Percentiles rank a stretch among this genome's conserved stretches.
These are phyloP conservation scores for Parachlorella kessleri DNA, from an alignment of 139 green algal species.

Conservation along the genomic window DNA sequence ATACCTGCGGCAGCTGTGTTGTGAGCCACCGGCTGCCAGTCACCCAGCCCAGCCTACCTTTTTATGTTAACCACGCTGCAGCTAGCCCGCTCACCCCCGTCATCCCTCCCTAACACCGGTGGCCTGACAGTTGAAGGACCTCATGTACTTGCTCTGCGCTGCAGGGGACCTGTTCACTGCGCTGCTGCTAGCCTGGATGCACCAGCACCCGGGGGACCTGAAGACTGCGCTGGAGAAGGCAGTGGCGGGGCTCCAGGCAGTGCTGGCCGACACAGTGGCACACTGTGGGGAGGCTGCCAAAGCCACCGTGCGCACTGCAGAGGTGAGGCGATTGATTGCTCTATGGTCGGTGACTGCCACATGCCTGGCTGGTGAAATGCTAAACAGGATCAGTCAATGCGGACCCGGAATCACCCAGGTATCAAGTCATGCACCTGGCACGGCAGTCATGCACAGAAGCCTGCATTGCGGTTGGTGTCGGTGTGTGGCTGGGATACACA, in stretches of 20 bases:
- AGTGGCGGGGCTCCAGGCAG: conserved; percentile 66
- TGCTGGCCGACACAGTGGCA: conserved; percentile 56
- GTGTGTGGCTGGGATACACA: neutral
- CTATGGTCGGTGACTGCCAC: neutral
- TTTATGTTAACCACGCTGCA: too few species aligned
- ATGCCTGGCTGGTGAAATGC: neutral
- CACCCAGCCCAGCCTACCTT: too few species aligned
- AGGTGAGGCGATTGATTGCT: conserved; percentile 12
- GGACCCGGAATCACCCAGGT: neutral
- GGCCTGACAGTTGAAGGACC: too few species aligned
- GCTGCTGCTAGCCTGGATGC: conserved; percentile 71
- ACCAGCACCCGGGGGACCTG: conserved; percentile 62
- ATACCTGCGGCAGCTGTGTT: too few species aligned
- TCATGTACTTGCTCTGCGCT: too few species aligned
- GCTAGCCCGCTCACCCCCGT: too few species aligned
- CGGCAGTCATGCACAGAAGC: neutral
- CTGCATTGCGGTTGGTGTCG: neutral
- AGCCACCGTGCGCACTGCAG: conserved; percentile 25
- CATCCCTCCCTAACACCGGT: too few species aligned
- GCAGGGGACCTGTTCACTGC: conserved; percentile 73
- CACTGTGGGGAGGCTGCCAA: neutral
- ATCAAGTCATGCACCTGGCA: neutral
- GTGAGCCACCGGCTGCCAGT: too few species aligned
- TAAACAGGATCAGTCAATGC: neutral
- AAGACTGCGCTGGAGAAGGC: conserved; percentile 66